Evolutionary conservation across 73 alveolate species (phyloP), one percentile per base, ranked within the genome.

Genomic region (Paramecium octaurelia): DNA sequence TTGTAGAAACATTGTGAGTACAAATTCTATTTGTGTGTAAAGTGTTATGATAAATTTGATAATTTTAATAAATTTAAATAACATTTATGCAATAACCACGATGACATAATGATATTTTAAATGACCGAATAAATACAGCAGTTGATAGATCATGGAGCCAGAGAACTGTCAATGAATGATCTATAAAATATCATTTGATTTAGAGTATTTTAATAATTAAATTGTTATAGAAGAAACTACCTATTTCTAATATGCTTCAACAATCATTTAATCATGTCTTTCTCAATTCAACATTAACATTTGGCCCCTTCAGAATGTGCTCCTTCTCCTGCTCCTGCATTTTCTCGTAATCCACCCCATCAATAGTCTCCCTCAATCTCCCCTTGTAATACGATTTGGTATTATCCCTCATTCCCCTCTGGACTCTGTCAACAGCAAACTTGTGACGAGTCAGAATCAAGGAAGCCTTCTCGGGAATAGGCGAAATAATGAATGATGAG

Each of bases 381-480:
- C 91, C 91, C 1, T 9, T 46, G 7, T 80, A 80, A 80, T 80
- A 44, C 1, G 70, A 48, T 31, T 46, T 44, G 8, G 8, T 20
- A 4, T 7, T 6, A 80, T 46, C 34, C 16, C 48, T 48, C 91
- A 80, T 80, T 11, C 91, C 91, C 8, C 91, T 16, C 23, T 80
- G 40, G 16, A 80, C 75, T 6, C 91, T 80, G 18, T 80, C 91
- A 18, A 80, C 24, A 3, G 75, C 91, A 46, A 80, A 80, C 46
- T 80, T 80, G 23, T 80, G 91, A 21, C 91, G 34, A 24, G 76
- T 42, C 27, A 80, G 24, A n/a, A 80, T 80, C 11, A 80, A 24
- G 20, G 44, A 40, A 8, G 91, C 91, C 24, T 40, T 31, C 14
- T 80, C 91, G 3, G 91, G 91, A 80, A 80, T 7, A 20, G 91